A percentile compares a stretch with the other conserved stretches of the same genome.
Evolutionary conservation across 768 basidiomycete species (phyloP).

Genomic region (Suillus plorans): DNA sequence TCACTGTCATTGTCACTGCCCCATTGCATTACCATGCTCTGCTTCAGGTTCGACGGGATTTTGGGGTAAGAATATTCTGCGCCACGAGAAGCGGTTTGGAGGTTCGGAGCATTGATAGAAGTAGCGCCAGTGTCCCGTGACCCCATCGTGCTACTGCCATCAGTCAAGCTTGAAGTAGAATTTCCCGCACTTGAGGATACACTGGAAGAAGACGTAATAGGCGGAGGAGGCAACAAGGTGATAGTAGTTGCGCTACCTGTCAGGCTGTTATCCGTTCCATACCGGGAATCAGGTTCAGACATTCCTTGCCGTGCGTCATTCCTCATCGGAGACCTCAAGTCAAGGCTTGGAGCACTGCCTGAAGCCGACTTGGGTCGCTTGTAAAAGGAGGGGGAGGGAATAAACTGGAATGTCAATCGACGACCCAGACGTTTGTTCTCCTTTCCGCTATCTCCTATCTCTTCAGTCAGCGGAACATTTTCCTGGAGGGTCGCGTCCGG

Average conservation of each 20-base stretch:
- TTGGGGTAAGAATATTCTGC: background rate
- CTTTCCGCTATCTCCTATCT: background rate
- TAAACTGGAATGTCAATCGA: slow-evolving; percentile 26
- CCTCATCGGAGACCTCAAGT: background rate
- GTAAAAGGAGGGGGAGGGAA: slow-evolving; percentile 20
- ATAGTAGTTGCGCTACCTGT: slow-evolving; percentile 5
- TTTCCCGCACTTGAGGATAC: slow-evolving; percentile 2
- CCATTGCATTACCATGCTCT: background rate
- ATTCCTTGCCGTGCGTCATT: background rate
- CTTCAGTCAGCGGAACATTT: background rate
- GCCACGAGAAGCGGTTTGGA: background rate
- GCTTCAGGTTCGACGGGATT: background rate
- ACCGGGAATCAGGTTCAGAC: background rate
- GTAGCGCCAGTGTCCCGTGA: background rate
- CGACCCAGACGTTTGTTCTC: slow-evolving; percentile 11
- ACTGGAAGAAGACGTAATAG: slow-evolving; percentile 3
- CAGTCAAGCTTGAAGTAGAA: slow-evolving; percentile 1
- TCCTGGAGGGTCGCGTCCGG: background rate
- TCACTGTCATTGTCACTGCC: background rate
- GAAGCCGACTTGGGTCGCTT: slow-evolving; percentile 20
- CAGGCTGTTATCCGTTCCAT: background rate
- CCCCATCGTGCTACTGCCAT: background rate
- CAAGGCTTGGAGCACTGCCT: background rate
- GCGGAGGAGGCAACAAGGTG: slow-evolving; percentile 2
- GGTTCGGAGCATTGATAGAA: background rate